A percentile compares a stretch with the other conserved stretches of the same genome.
Conservation (phyloP, 176 grass and related monocot species). For the Luzula sylvatica region DNA sequence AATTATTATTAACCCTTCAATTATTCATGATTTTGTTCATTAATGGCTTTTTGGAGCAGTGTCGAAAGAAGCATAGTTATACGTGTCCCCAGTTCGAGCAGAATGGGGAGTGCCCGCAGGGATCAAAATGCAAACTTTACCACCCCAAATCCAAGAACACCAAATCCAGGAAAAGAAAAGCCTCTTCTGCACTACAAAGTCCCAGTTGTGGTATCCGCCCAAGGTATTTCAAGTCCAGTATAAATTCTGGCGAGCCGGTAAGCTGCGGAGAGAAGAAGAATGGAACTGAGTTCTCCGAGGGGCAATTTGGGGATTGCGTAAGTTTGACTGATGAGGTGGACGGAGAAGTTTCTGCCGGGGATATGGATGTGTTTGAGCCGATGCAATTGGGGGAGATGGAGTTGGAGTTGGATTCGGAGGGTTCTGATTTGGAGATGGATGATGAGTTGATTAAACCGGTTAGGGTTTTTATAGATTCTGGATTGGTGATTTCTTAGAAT, state of each 20-base stretch:
- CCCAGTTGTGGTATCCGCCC: constrained; percentile 40
- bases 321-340: constrained; percentile 19
- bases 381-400: constrained; percentile 7
- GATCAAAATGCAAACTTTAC: constrained; percentile 85
- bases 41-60: constrained; percentile 62
- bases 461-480: constrained; percentile 54
- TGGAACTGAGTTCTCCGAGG: constrained; percentile 14
- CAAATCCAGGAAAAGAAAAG: constrained; percentile 50
- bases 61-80: constrained; percentile 89
- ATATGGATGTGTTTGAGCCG: background rate
- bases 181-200: constrained; percentile 17
- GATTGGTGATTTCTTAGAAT: constrained; percentile 15
- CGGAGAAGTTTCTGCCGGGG: constrained; percentile 2
- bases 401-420: constrained; percentile 21
- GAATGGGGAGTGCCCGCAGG: constrained; percentile 65
- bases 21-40: background rate
- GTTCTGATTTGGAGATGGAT: constrained; percentile 30
- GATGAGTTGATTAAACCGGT: constrained; percentile 76
- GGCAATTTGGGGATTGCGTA: constrained; percentile 41
- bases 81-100: constrained; percentile 63
- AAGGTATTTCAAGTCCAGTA: constrained; percentile 59
- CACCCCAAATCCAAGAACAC: constrained; percentile 59
- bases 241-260: constrained; percentile 17
- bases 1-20: background rate
- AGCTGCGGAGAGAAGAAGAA: constrained; percentile 26